Evolutionary conservation across 164 flowering plant species (phyloP).

Genomic region (Piper longum): DNA sequence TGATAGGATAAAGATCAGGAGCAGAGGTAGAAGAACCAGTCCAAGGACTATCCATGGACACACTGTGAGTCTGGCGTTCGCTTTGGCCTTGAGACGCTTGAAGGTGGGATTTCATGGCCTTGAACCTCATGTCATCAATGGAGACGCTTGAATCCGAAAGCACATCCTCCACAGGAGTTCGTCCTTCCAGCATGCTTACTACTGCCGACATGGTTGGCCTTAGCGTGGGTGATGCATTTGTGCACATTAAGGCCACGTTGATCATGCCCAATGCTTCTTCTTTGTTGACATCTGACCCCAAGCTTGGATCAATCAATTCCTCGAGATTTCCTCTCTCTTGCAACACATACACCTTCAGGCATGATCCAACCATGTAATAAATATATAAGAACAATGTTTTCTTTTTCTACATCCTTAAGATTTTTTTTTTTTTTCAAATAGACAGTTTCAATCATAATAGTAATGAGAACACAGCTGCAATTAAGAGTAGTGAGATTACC

Average conservation of each 20-base stretch:
- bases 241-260: slow-evolving; percentile 52
- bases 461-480: neutral
- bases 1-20: slow-evolving; percentile 8
- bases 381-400: too few relatives aligned
- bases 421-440: neutral
- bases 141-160: neutral
- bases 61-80: neutral
- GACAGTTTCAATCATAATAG: slow-evolving; percentile 10
- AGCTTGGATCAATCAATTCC: slow-evolving; percentile 53
- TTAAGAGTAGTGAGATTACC: neutral
- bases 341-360: slow-evolving; percentile 38
- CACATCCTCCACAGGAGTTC: slow-evolving; percentile 1
- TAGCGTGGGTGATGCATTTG: slow-evolving; percentile 56
- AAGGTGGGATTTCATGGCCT: neutral
- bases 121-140: neutral
- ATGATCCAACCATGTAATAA: too few relatives aligned
- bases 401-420: slow-evolving; percentile 7
- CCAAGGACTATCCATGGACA: neutral
- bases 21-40: neutral
- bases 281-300: slow-evolving; percentile 32
- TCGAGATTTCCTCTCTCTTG: slow-evolving; percentile 60
- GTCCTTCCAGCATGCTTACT: slow-evolving; percentile 67
- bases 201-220: slow-evolving; percentile 67
- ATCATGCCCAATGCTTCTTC: slow-evolving; percentile 51
- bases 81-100: neutral